Evolutionary conservation across 164 flowering plant genomes (phyloP).

Genomic region (Vitis vinifera): DNA sequence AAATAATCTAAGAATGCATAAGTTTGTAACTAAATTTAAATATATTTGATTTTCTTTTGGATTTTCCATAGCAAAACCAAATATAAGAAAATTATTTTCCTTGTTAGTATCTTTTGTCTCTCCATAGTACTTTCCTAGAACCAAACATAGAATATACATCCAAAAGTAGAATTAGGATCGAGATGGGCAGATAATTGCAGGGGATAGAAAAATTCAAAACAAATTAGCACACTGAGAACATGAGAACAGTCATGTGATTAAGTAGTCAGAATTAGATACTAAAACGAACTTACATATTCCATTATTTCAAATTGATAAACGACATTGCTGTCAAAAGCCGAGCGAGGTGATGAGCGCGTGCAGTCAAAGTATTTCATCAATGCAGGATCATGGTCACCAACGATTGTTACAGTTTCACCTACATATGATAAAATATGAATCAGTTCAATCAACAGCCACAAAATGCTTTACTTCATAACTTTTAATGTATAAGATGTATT

Average conservation of each 20-base stretch:
- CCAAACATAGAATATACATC: neutral
- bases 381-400: constrained; percentile 89
- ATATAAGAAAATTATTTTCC: neutral
- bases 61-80: no score
- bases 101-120: neutral
- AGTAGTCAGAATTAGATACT: neutral
- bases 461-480: no score
- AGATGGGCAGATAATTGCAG: neutral
- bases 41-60: no score
- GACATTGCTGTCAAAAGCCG: constrained; percentile 90
- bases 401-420: constrained; percentile 96
- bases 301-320: constrained; percentile 95
- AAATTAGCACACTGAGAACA: neutral
- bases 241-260: neutral
- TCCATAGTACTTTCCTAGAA: no score
- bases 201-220: neutral
- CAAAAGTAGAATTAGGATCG: neutral
- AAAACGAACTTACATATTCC: constrained; percentile 74
- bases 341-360: constrained; percentile 89
- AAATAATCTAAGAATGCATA: no score
- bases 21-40: no score
- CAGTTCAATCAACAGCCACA: no score
- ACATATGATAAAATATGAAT: constrained; percentile 13
- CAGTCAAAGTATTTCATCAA: constrained; percentile 93
- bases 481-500: no score